Evolutionary conservation across 179 eudicot genomes (phyloP).

Genomic region (Silene coronaria): DNA sequence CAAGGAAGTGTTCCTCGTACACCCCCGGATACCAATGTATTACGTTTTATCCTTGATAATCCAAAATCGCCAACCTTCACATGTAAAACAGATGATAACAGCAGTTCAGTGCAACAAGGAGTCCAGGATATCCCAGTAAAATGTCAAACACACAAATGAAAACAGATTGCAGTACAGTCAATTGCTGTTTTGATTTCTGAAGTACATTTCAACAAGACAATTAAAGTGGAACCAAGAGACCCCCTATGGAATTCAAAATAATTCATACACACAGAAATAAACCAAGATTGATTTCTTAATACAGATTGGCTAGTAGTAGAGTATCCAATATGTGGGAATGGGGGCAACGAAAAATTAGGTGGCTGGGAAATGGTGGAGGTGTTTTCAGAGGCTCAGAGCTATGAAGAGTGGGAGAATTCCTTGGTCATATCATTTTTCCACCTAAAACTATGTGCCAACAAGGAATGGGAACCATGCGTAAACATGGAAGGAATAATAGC

Average conservation of each 20-base stretch:
- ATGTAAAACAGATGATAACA: constrained; percentile 7
- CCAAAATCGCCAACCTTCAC: constrained; percentile 53
- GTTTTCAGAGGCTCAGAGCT: background rate
- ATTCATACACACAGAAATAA: background rate
- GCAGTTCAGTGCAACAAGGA: background rate
- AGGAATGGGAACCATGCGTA: background rate
- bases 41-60: constrained; percentile 47
- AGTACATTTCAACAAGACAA: background rate
- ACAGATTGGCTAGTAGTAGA: background rate
- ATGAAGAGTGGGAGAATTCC: background rate
- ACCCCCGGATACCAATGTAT: constrained; percentile 52
- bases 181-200: background rate
- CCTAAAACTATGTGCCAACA: background rate
- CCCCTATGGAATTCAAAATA: background rate
- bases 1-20: constrained; percentile 59
- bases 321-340: background rate
- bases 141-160: background rate
- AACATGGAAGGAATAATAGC: background rate
- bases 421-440: background rate
- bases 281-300: background rate
- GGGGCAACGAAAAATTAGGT: background rate
- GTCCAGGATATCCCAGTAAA: background rate
- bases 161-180: background rate
- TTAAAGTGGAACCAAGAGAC: background rate
- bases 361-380: background rate